Base-by-base conservation (phyloP, 108 stramenopile species). In the Thalassiosira profunda region DNA sequence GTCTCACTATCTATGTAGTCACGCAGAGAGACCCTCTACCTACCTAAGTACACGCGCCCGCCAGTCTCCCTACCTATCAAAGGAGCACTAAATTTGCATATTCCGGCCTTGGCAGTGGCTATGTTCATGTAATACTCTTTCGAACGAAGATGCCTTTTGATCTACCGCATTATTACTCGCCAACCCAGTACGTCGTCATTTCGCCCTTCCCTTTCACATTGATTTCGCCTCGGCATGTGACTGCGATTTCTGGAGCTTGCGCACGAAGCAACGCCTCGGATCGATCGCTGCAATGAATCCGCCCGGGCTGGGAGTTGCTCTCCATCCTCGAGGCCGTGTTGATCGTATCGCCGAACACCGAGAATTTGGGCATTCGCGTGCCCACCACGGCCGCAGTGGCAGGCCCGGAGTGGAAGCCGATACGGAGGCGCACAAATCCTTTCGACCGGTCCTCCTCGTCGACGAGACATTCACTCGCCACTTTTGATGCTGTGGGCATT, bases 261-360 rank as follows among this genome's bases (percentile, higher is more conserved):
- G n/a, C n/a, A n/a, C n/a, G n/a, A n/a, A n/a, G n/a, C n/a, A n/a
- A n/a, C n/a, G n/a, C 51, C 51, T 43, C 81, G 74, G 12, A 84
- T 84, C 9, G 74, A 68, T 21, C 30, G 41, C 15, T 48, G 33
- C 3, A 86, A 46, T 5, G 74, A 34, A 11, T 66, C 64, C 25
- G 81, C 81, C 15, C 82, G 83, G n/a, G 57, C 70, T 33, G 70
- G 10, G 81, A 74, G 3, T 65, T 74, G 20, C 66, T 82, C 52
- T 85, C 84, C 60, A 85, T 82, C 18, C 84, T 11, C 23, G 76
- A 52, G 3, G 84, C 84, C 15, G 82, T 83, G 66, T 86, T 86
- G 17, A 86, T 80, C 0, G 85, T 82, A 48, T 86, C 85, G 8
- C 85, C 85, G 66, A 86, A 86, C 0, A 84, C 46, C 41, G 80